Base-by-base conservation (phyloP, 176 grass and related monocot species). In the Paspalum notatum region DNA sequence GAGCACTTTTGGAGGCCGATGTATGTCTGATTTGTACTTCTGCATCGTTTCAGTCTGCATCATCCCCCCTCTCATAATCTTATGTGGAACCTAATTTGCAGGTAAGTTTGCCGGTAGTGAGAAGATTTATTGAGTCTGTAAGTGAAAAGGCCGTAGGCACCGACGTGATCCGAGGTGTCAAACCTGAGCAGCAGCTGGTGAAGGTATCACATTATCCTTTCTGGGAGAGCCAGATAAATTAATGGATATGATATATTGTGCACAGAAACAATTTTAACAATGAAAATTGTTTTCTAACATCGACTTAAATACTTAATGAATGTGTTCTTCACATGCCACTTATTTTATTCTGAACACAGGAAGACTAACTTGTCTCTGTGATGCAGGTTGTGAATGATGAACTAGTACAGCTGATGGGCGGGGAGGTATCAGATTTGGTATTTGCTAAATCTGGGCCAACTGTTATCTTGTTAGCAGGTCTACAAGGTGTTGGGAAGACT, bases 401-500 rank as follows among this genome's bases (percentile, higher is more conserved):
- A 79, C 92, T 98, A 66, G 92, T 98, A 78, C 85, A 91, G 78
- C 57, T 98, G 72, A 98, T 95, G 96, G 96, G 96, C 48, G 90
- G 96, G 10, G 92, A 95, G 77, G 90, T 93, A 66, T 93, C 92
- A n/a, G 96, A 98, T 79, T 49, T 98, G 61, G 84, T 87, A 59
- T 98, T 93, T 84, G 75, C 90, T 75, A 89, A 93, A 70, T 59
- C 88, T 79, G 92, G 88, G 20, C 88, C 90, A 8, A 98, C 96
- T 14, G 86, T 98, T 20, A 92, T 98, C 65, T 70, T 98, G 80
- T 22, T 98, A 71, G 92, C 96, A 49, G 96, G 92, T 40, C 57
- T 98, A 20, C 96, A 98, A 73, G 96, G 96, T 86, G 96, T 98
- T 82, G 96, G 96, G 72, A 98, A 98, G 79, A 98, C 96, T 63